Evolutionary conservation across 129 eudicot genomes (phyloP).

Genomic region (Centaurea solstitialis): DNA sequence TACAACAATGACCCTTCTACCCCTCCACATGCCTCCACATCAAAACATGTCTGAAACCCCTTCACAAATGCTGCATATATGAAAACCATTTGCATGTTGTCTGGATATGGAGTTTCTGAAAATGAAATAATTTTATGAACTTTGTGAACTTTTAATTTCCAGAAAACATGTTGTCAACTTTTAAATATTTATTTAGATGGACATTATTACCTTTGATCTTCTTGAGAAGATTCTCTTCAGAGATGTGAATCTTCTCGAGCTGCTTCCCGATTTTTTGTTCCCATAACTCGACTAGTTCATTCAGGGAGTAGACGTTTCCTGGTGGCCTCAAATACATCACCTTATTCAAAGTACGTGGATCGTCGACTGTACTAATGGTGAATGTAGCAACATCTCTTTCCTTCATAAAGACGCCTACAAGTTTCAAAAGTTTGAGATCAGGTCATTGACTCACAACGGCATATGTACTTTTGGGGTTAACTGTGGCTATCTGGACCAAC

Average conservation of each 20-base stretch:
- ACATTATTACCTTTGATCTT: constrained; percentile 61
- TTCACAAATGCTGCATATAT: constrained; percentile 79
- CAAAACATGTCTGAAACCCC: constrained; percentile 79
- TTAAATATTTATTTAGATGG: background rate
- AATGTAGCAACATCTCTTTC: constrained; percentile 81
- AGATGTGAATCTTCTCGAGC: constrained; percentile 54
- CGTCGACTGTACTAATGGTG: constrained; percentile 78
- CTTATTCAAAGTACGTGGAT: constrained; percentile 76
- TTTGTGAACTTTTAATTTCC: background rate
- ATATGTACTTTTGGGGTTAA: background rate
- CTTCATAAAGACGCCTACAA: constrained; percentile 74
- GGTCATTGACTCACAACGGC: background rate
- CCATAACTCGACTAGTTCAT: constrained; percentile 75
- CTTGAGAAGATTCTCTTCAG: constrained; percentile 74
- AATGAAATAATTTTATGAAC: background rate
- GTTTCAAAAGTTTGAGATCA: background rate
- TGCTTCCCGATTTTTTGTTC: constrained; percentile 70
- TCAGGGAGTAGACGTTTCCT: constrained; percentile 74
- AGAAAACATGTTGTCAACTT: background rate
- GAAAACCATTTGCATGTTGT: constrained; percentile 75
- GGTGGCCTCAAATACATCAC: constrained; percentile 71
- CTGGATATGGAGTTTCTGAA: constrained; percentile 78
- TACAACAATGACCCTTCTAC: constrained; percentile 75
- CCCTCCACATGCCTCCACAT: constrained; percentile 61
- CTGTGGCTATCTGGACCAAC: too few relatives aligned